phyloP scores from a whole-genome alignment of 2,329 filamentous ascomycete species.

The Cladosporium colombiae region DNA sequence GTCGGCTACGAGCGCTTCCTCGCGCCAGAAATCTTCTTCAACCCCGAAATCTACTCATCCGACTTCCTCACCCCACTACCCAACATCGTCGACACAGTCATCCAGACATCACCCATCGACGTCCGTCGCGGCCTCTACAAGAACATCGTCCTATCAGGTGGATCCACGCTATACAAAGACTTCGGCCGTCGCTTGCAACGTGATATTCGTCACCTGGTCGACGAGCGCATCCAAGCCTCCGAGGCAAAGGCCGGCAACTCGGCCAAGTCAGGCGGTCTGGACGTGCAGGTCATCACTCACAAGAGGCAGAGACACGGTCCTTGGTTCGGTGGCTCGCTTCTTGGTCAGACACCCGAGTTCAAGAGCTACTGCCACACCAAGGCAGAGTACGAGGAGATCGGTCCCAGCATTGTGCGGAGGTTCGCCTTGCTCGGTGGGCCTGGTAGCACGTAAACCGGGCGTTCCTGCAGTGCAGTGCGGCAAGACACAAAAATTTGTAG shows the following conservation, averaged over 20 bases:
- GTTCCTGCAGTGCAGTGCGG: neutral
- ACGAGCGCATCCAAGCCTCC: conserved; percentile 87
- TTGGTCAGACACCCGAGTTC: conserved; percentile 98
- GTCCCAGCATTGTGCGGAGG: conserved; percentile 89
- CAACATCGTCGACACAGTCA: conserved; percentile 91
- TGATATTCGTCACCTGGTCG: conserved; percentile 94
- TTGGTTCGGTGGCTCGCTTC: conserved; percentile 95
- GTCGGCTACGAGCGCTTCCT: conserved; percentile 98
- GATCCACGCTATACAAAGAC: conserved; percentile 97
- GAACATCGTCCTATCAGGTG: conserved; percentile 97
- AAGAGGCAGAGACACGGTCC: conserved; percentile 96
- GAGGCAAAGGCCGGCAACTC: conserved; percentile 83
- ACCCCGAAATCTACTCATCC: conserved; percentile 98
- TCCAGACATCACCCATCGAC: conserved; percentile 96
- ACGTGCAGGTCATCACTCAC: conserved; percentile 96
- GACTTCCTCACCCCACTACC: conserved; percentile 96
- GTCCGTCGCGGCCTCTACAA: conserved; percentile 97
- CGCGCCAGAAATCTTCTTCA: conserved; percentile 99
- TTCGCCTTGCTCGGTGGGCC: conserved; percentile 93
- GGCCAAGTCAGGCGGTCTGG: conserved; percentile 87
- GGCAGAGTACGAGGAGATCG: conserved; percentile 86
- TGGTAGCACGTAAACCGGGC: conserved; percentile 65
- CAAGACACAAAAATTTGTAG: neutral
- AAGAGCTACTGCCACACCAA: conserved; percentile 93
- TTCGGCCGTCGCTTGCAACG: conserved; percentile 94